Percentiles rank a stretch among this genome's conserved stretches.
Conservation (phyloP, 2,329 filamentous ascomycete genomes). For the Colletotrichum shisoi region DNA sequence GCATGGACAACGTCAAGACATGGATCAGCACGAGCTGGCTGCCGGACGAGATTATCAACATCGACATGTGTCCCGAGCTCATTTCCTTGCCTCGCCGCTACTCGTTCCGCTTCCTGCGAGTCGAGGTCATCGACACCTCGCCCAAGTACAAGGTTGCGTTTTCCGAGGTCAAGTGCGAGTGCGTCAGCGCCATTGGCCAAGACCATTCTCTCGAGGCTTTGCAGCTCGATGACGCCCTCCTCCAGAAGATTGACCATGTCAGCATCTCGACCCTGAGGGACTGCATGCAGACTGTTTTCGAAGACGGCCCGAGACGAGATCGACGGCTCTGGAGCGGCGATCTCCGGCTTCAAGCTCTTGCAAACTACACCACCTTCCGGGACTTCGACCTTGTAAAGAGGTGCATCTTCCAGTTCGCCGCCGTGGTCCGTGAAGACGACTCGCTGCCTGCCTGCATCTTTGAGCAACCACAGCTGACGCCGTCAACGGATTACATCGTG, state of each 20-base stretch:
- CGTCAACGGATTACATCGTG: constrained; percentile 49
- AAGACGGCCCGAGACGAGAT: constrained; percentile 51
- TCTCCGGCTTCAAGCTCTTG: constrained; percentile 48
- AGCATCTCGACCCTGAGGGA: constrained; percentile 48
- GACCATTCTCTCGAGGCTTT: constrained; percentile 37
- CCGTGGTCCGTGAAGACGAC: constrained; percentile 46
- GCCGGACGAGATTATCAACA: constrained; percentile 49
- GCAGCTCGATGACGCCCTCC: constrained; percentile 40
- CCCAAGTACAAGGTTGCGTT: constrained; percentile 48
- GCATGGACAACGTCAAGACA: constrained; percentile 47
- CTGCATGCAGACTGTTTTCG: constrained; percentile 52
- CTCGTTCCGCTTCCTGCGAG: constrained; percentile 48
- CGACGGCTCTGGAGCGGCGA: constrained; percentile 51
- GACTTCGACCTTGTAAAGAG: constrained; percentile 48
- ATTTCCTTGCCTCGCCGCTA: constrained; percentile 46
- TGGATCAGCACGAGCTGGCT: constrained; percentile 52
- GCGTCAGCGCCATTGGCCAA: constrained; percentile 45
- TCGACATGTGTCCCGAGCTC: constrained; percentile 47
- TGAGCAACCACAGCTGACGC: constrained; percentile 45
- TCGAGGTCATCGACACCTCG: constrained; percentile 49
- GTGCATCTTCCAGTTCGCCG: constrained; percentile 50
- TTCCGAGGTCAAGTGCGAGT: constrained; percentile 43
- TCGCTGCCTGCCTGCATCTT: constrained; percentile 49
- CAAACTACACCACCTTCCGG: constrained; percentile 50
- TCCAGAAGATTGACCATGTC: constrained; percentile 45